Percentiles rank a stretch among this genome's conserved stretches.
Conservation (phyloP, 208 protist genomes). For the Trichomonas vaginalis region DNA sequence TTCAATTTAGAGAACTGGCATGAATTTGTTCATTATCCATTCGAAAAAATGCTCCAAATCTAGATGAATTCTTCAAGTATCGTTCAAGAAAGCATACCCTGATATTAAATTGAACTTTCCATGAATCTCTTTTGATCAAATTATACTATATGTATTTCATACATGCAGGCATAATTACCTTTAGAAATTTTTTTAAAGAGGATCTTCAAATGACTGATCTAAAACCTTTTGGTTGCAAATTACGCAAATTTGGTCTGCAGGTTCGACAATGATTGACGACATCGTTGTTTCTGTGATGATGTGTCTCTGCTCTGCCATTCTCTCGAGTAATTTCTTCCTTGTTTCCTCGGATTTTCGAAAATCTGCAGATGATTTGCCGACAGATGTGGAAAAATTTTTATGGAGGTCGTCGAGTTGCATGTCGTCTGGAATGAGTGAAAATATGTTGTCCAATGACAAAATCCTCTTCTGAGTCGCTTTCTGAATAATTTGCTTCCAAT, state of each 20-base stretch:
- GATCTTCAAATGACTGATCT: not conserved
- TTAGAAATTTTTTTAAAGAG: too few species aligned
- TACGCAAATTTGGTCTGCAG: not conserved
- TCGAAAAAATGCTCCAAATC: too few species aligned
- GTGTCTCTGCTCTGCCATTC: not conserved
- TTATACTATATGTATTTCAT: too few species aligned
- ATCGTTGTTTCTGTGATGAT: not conserved
- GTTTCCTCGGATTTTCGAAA: not conserved
- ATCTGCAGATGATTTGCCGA: not conserved
- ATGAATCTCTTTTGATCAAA: too few species aligned
- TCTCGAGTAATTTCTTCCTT: not conserved
- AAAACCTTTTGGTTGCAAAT: not conserved
- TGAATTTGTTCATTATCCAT: too few species aligned
- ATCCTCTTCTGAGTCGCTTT: not conserved
- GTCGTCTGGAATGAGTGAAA: not conserved
- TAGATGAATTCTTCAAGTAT: too few species aligned
- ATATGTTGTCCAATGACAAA: not conserved
- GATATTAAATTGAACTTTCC: too few species aligned
- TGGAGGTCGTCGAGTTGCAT: not conserved
- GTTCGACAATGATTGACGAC: not conserved
- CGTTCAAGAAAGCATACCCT: too few species aligned
- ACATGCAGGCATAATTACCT: too few species aligned
- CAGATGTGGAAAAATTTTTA: not conserved
- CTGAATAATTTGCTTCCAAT: not conserved
- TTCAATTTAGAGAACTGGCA: too few species aligned